phyloP scores from a whole-genome alignment of 345 rosid genomes.

The Brassica rapa region DNA sequence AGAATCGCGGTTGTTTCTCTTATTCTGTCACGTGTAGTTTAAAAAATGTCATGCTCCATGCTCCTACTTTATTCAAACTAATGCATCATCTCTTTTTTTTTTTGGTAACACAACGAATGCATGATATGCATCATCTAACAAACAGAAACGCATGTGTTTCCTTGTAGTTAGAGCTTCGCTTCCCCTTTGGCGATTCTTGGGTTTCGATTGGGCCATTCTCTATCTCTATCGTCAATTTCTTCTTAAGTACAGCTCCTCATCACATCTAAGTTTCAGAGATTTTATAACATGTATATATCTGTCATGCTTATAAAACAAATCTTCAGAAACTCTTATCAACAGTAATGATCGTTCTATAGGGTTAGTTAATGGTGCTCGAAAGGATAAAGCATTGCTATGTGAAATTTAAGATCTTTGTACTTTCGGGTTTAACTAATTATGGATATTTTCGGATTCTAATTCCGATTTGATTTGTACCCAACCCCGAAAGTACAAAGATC shows the following conservation, averaged over 20 bases:
- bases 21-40: no score
- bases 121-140: constrained; percentile 55
- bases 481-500: no score
- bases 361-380: not conserved
- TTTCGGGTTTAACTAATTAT: no score
- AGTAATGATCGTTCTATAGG: not conserved
- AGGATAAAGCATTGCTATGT: not conserved
- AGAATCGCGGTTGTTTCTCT: no score
- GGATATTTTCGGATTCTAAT: no score
- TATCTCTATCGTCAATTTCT: not conserved
- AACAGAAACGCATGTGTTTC: constrained; percentile 80
- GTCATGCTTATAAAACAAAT: not conserved
- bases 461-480: no score
- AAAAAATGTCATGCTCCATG: no score
- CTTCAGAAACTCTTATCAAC: not conserved
- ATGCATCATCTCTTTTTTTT: no score
- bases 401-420: no score
- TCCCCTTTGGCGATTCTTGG: not conserved
- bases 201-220: not conserved
- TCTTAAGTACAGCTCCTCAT: not conserved
- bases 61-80: no score
- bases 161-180: constrained; percentile 39
- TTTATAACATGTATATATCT: not conserved
- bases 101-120: no score
- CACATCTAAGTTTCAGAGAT: not conserved